These are phyloP conservation scores for Xylaria sp. DNA, from an alignment of 2,329 filamentous ascomycete genomes.

Conservation along the genomic window DNA sequence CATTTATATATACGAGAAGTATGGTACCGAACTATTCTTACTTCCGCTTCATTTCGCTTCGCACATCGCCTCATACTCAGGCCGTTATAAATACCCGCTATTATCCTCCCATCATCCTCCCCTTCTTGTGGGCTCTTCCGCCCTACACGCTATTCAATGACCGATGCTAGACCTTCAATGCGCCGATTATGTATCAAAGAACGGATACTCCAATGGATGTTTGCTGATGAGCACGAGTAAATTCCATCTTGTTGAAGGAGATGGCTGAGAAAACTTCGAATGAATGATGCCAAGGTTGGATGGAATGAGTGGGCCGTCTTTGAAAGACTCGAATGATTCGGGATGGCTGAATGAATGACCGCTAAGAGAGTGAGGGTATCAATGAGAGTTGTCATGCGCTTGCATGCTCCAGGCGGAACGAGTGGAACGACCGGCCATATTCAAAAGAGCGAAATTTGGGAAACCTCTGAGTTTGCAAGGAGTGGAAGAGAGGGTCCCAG, in stretches of 20 bases:
- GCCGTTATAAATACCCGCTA: slow-evolving; percentile 4
- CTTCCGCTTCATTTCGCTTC: slow-evolving; percentile 10
- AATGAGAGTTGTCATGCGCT: slow-evolving; percentile 6
- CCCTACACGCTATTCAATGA: not conserved
- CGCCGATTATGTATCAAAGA: slow-evolving; percentile 20
- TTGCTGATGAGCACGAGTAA: slow-evolving; percentile 1
- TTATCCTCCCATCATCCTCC: not conserved
- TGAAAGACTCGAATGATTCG: slow-evolving; percentile 9
- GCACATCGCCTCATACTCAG: slow-evolving; percentile 3
- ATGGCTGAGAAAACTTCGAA: slow-evolving; percentile 2
- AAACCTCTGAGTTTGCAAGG: not conserved
- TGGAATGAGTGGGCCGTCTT: slow-evolving; percentile 17
- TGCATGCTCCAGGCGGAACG: slow-evolving; percentile 4
- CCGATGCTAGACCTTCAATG: slow-evolving; percentile 5
- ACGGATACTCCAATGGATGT: not conserved
- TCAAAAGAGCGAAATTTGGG: slow-evolving; percentile 15
- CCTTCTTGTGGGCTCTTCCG: not conserved
- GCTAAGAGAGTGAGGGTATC: slow-evolving; percentile 11
- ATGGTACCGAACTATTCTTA: slow-evolving; percentile 11
- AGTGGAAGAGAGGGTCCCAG: slow-evolving; percentile 13
- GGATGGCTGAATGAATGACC: slow-evolving; percentile 7
- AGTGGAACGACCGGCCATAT: slow-evolving; percentile 11
- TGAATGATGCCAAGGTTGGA: not conserved
- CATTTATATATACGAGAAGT: not conserved
- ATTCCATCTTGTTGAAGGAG: slow-evolving; percentile 6